phyloP scores from a whole-genome alignment of 495 filamentous ascomycete genomes.

The Aspergillus sclerotioniger region DNA sequence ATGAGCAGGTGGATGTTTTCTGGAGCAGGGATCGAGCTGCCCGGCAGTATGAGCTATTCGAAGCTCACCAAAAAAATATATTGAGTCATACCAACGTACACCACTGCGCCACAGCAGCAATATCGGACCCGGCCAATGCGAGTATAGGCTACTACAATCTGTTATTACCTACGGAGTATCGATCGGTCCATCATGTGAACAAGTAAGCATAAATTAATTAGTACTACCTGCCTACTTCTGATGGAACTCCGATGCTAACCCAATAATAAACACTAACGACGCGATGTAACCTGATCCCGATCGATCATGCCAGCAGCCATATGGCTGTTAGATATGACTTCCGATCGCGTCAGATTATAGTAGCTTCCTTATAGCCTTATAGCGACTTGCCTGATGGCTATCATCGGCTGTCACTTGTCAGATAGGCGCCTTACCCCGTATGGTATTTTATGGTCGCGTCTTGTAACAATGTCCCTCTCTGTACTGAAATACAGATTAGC shows the following conservation, averaged over 20 bases:
- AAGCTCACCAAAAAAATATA: neutral
- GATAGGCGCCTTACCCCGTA: too few species aligned
- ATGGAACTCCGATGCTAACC: slow-evolving; percentile 1
- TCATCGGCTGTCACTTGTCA: neutral
- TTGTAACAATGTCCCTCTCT: neutral
- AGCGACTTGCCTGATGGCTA: neutral
- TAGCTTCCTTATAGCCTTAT: neutral
- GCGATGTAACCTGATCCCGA: slow-evolving; percentile 8
- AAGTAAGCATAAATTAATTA: neutral
- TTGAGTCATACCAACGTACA: neutral
- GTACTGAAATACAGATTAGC: too few species aligned
- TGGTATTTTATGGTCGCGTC: too few species aligned
- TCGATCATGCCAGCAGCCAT: slow-evolving; percentile 9
- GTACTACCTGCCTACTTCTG: neutral
- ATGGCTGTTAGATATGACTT: slow-evolving; percentile 5
- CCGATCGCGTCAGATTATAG: neutral
- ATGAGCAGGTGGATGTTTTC: neutral
- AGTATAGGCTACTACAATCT: neutral
- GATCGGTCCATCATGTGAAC: neutral
- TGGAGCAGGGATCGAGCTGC: too few species aligned
- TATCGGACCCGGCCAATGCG: neutral
- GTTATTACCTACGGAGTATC: neutral
- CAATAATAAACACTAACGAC: slow-evolving; percentile 3
- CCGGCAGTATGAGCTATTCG: neutral
- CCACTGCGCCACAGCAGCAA: neutral